phyloP scores from a whole-genome alignment of 352 stramenopile genomes.

The Globisporangium echinulatum region DNA sequence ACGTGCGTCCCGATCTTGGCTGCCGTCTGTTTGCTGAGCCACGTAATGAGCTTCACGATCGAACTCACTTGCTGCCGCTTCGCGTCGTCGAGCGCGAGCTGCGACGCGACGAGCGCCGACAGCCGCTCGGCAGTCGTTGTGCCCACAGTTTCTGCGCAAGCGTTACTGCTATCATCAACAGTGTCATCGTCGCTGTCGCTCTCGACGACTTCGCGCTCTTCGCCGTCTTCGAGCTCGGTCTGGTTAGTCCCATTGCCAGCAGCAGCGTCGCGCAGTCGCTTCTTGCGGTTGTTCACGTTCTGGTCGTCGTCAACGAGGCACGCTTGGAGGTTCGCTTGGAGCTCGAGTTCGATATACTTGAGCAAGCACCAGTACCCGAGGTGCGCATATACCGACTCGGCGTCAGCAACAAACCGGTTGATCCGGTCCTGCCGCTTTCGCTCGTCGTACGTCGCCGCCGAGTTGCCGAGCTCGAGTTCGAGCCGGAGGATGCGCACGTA shows the following conservation, averaged over 20 bases:
- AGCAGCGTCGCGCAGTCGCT: constrained; percentile 19
- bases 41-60: constrained; percentile 57
- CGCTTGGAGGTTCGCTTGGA: constrained; percentile 64
- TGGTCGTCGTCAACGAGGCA: constrained; percentile 54
- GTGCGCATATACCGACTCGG: constrained; percentile 50
- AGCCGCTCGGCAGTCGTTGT: constrained; percentile 1
- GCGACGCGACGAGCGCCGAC: constrained; percentile 14
- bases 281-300: constrained; percentile 50
- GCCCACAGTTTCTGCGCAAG: background rate
- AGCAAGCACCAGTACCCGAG: constrained; percentile 74
- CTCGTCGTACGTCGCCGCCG: constrained; percentile 63
- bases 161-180: background rate
- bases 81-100: constrained; percentile 32
- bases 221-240: constrained; percentile 17
- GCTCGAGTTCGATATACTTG: constrained; percentile 74
- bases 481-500: constrained; percentile 52
- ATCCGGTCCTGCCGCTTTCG: constrained; percentile 67
- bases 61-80: constrained; percentile 29
- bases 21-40: constrained; percentile 24
- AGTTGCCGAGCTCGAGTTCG: constrained; percentile 69
- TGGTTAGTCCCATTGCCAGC: background rate
- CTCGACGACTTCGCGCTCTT: constrained; percentile 20
- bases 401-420: constrained; percentile 64
- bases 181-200: constrained; percentile 10
- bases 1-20: constrained; percentile 22